These are phyloP conservation scores for Neostapfia colusana DNA, from an alignment of 176 grass and related monocot genomes.

Conservation along the genomic window DNA sequence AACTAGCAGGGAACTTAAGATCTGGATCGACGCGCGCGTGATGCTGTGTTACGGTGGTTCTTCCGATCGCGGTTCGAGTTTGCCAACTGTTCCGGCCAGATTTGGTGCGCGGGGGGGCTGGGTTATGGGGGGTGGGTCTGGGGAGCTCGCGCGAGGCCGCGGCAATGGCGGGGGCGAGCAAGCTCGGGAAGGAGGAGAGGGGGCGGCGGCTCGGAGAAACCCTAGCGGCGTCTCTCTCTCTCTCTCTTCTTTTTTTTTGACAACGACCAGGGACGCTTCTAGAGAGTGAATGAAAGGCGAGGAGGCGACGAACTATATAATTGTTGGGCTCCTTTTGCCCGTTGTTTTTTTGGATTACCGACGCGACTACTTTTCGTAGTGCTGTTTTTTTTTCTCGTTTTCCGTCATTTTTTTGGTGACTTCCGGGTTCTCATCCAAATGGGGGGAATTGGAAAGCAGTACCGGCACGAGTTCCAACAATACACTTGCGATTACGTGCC, in stretches of 20 bases:
- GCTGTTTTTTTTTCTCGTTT: neutral
- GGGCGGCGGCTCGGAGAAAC: slow-evolving; percentile 29
- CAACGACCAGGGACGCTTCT: too few relatives aligned
- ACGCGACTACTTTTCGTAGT: neutral
- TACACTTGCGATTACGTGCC: neutral
- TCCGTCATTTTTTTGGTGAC: neutral
- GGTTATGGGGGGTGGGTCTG: slow-evolving; percentile 1
- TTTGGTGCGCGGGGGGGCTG: slow-evolving; percentile 14
- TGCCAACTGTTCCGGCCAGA: neutral
- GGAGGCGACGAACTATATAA: neutral
- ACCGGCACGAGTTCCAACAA: too few relatives aligned
- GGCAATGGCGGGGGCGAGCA: slow-evolving; percentile 32
- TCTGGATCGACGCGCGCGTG: neutral
- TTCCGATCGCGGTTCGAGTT: slow-evolving; percentile 41
- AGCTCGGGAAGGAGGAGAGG: neutral
- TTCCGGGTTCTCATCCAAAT: neutral
- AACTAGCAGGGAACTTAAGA: neutral
- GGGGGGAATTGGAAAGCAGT: neutral
- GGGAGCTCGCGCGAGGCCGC: slow-evolving; percentile 15
- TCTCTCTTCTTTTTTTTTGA: too few relatives aligned
- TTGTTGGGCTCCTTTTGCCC: slow-evolving; percentile 1
- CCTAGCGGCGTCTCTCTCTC: slow-evolving; percentile 41
- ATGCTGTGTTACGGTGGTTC: slow-evolving; percentile 26
- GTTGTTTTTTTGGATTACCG: neutral
- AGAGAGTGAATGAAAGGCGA: neutral